A percentile compares a stretch with the other conserved stretches of the same genome.
phyloP scores from a whole-genome alignment of 495 filamentous ascomycete genomes.

The Terfezia claveryi region DNA sequence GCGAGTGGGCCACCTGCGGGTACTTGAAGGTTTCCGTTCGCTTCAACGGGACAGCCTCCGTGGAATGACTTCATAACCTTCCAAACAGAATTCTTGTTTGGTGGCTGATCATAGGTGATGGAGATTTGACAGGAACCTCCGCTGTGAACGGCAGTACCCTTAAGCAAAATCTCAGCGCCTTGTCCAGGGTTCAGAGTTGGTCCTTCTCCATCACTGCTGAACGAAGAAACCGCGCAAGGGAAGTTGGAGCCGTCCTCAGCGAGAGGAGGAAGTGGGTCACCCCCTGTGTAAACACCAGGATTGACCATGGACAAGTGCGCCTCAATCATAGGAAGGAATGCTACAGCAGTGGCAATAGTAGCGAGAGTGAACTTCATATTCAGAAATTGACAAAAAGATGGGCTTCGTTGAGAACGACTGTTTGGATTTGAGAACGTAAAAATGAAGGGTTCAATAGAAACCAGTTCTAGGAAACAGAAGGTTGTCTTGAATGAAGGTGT shows the following conservation, averaged over 20 bases:
- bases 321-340: conserved; percentile 21
- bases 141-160: conserved; percentile 47
- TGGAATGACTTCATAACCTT: conserved; percentile 32
- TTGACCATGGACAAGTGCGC: conserved; percentile 52
- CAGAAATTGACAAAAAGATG: conserved; percentile 5
- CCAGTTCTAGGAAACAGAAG: not conserved
- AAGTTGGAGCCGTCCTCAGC: conserved; percentile 38
- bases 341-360: conserved; percentile 28
- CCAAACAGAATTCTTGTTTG: conserved; percentile 29
- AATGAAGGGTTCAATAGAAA: not conserved
- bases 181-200: conserved; percentile 32
- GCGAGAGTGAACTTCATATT: conserved; percentile 27
- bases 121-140: conserved; percentile 76
- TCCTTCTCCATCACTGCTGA: conserved; percentile 23
- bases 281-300: conserved; percentile 39
- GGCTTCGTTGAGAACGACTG: not conserved
- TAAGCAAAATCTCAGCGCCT: conserved; percentile 32
- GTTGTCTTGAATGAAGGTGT: not conserved
- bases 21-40: conserved; percentile 25
- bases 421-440: not conserved
- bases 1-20: conserved; percentile 5
- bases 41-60: conserved; percentile 64
- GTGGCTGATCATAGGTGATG: conserved; percentile 49
- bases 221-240: conserved; percentile 33
- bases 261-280: conserved; percentile 35